Percentiles rank a stretch among this genome's conserved stretches.
Evolutionary conservation across 495 filamentous ascomycete genomes (phyloP).

Genomic region (Aspergillus coremiiformis): DNA sequence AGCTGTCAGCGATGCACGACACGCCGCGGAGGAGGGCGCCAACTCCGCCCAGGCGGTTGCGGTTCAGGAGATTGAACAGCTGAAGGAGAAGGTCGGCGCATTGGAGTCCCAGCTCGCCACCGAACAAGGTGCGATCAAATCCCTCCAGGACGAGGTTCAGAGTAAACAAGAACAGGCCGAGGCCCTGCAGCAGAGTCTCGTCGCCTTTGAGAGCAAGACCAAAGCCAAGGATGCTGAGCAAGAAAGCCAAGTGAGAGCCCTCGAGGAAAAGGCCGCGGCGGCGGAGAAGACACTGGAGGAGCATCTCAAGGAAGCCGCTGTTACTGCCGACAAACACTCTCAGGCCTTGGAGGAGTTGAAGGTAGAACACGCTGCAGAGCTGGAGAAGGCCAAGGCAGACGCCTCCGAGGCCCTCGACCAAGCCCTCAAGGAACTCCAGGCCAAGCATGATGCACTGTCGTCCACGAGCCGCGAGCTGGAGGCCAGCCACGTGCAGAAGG

Average conservation of each 20-base stretch:
- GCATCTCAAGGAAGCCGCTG: constrained; percentile 20
- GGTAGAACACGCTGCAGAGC: constrained; percentile 25
- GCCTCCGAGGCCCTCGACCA: constrained; percentile 27
- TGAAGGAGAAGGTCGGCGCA: constrained; percentile 33
- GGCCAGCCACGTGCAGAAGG: constrained; percentile 25
- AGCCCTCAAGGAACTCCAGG: constrained; percentile 31
- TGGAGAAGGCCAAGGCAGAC: constrained; percentile 25
- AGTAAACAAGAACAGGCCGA: constrained; percentile 35
- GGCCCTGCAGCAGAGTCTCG: constrained; percentile 30
- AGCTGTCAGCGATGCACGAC: constrained; percentile 26
- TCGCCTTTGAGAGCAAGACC: constrained; percentile 26
- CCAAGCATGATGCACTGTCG: constrained; percentile 34
- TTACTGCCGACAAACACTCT: constrained; percentile 25
- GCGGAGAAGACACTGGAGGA: constrained; percentile 30
- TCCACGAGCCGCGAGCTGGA: constrained; percentile 30
- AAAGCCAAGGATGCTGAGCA: constrained; percentile 34
- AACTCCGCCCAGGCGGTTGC: constrained; percentile 32
- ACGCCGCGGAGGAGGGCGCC: constrained; percentile 32
- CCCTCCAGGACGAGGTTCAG: constrained; percentile 35
- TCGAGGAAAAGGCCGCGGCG: constrained; percentile 31
- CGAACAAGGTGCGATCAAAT: constrained; percentile 33
- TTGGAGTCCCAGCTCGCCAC: constrained; percentile 34
- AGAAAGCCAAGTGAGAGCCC: constrained; percentile 24
- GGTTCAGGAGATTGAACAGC: constrained; percentile 35
- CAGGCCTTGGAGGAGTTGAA: constrained; percentile 27